These are phyloP conservation scores for Multifurca ochricompacta DNA, from an alignment of 768 basidiomycete genomes.

Conservation along the genomic window DNA sequence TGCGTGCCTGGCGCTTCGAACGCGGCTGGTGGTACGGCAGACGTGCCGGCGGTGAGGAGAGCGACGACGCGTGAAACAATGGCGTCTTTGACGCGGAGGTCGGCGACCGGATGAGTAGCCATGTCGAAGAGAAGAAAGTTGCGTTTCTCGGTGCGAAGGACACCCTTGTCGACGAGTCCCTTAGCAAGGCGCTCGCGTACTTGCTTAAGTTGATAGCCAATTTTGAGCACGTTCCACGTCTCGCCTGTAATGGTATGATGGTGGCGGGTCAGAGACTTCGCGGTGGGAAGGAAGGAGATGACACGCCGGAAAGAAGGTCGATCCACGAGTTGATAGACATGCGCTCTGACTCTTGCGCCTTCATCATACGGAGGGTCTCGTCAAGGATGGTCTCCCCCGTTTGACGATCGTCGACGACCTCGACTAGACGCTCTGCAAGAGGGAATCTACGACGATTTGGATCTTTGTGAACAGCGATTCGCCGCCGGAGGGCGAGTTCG, in stretches of 20 bases:
- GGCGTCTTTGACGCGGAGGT: slow-evolving; percentile 81
- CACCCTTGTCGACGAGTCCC: slow-evolving; percentile 94
- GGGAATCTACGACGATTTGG: slow-evolving; percentile 66
- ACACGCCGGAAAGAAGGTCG: slow-evolving; percentile 86
- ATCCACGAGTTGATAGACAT: slow-evolving; percentile 89
- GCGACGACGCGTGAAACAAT: slow-evolving; percentile 69
- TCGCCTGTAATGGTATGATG: slow-evolving; percentile 54
- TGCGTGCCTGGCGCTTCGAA: slow-evolving; percentile 72
- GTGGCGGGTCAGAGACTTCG: neutral
- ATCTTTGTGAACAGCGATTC: slow-evolving; percentile 88
- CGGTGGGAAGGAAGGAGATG: neutral
- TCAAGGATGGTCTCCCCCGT: slow-evolving; percentile 97
- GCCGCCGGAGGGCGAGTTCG: slow-evolving; percentile 89
- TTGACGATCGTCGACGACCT: slow-evolving; percentile 85
- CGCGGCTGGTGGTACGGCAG: slow-evolving; percentile 68
- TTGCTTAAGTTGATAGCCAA: slow-evolving; percentile 97
- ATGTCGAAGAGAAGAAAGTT: slow-evolving; percentile 99
- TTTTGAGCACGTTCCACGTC: slow-evolving; percentile 99
- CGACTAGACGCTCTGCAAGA: slow-evolving; percentile 74
- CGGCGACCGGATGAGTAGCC: slow-evolving; percentile 97
- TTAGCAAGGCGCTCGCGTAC: slow-evolving; percentile 97
- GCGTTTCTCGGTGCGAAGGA: slow-evolving; percentile 97
- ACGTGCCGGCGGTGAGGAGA: slow-evolving; percentile 76
- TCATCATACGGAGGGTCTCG: slow-evolving; percentile 95
- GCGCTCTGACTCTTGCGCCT: slow-evolving; percentile 62